phyloP scores from a whole-genome alignment of 352 stramenopile genomes.

The Blastocystis sp. region DNA sequence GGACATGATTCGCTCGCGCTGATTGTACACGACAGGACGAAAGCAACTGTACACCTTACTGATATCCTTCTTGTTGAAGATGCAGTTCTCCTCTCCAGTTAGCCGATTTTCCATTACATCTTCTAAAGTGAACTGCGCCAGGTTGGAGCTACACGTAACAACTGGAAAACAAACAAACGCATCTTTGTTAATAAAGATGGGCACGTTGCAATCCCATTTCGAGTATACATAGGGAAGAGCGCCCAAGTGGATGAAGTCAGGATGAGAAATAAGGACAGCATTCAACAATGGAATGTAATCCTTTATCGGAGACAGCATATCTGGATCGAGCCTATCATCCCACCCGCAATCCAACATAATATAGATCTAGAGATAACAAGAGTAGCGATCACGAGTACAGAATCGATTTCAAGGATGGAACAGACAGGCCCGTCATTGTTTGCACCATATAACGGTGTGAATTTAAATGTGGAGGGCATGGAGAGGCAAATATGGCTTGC shows the following conservation, averaged over 20 bases:
- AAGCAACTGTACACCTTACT: conserved; percentile 64
- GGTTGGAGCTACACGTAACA: conserved; percentile 11
- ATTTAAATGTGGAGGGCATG: conserved; percentile 23
- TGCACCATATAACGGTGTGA: conserved; percentile 30
- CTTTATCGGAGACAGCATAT: conserved; percentile 63
- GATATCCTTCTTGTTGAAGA: conserved; percentile 63
- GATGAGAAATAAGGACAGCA: conserved; percentile 66
- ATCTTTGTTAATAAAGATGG: conserved; percentile 55
- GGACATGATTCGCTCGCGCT: conserved; percentile 62
- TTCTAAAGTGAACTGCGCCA: conserved; percentile 24
- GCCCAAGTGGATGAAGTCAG: conserved; percentile 65
- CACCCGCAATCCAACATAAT: conserved; percentile 67
- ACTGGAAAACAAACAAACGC: neutral
- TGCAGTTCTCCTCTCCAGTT: conserved; percentile 62
- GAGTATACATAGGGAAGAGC: conserved; percentile 49
- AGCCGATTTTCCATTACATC: conserved; percentile 44
- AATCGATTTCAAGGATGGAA: conserved; percentile 19
- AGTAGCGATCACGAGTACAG: neutral
- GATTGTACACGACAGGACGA: conserved; percentile 65
- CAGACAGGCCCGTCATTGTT: conserved; percentile 7
- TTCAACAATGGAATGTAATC: conserved; percentile 63
- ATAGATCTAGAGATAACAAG: conserved; percentile 53
- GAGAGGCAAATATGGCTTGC: neutral
- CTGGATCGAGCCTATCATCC: conserved; percentile 65
- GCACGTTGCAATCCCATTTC: neutral